Evolutionary conservation across 2,329 filamentous ascomycete genomes (phyloP), one percentile per base, ranked within the genome.

Genomic region (Claviceps cyperi): DNA sequence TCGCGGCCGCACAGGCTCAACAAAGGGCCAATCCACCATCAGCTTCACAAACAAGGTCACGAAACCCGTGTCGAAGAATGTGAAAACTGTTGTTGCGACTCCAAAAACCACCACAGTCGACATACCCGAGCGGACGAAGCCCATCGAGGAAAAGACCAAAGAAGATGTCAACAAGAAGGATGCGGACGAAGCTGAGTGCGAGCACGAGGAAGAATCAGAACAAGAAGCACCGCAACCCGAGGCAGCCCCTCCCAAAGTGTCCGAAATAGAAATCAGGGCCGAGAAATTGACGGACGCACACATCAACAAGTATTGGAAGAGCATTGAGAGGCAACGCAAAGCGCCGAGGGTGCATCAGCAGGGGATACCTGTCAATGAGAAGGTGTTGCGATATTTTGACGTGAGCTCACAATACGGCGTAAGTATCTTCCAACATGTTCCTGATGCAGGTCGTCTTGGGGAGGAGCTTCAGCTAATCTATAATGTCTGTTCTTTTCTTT

Each of bases 351-450:
- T 94, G 37, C 92, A 97, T 61, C 88, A 94, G 67, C 67, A 83
- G 58, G 82, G 74, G 2, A 62, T 97, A 57, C 76, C 73, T 11
- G 57, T 85, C 44, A 75, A 84, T 50, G 90, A 97, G 73, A 95
- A 91, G 72, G 80, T 97, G 24, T 67, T 97, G 59, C 75, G 91
- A 55, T 86, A 95, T 64, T 98, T 92, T 67, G 92, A 98, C 64
- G 84, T 94, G 56, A 92, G 83, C 61, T 86, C 78, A 53, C 86
- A 95, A 60, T 98, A 86, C 64, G 92, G 92, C 51, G 89, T 94
- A 79, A 71, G 86, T 80, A 14, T 46, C 36, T 19, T 38, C 2
- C 22, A 24, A 11, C 21, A 15, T 7, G n/a, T 21, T 11, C 14
- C 24, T 44, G 8, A 35, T 44, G 24, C 7, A 6, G 14, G 5